Evolutionary conservation across 176 grass and related monocot species (phyloP), one percentile per base, ranked within the genome.

Genomic region (Triticum timopheevii): DNA sequence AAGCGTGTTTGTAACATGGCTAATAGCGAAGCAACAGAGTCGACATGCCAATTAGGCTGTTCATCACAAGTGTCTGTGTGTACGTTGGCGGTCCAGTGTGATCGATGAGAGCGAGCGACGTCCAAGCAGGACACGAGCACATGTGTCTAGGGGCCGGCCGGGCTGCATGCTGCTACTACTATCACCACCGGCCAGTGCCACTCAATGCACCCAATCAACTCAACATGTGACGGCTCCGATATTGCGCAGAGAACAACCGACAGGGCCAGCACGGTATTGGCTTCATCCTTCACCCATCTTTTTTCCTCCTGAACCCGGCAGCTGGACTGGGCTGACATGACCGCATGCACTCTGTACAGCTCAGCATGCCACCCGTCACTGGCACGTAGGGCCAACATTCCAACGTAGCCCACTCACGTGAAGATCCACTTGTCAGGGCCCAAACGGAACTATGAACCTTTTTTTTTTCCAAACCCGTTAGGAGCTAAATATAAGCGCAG

Each of bases 151-250:
- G 80, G 80, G 61, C 17, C 70, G 85, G 20, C 31, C 56, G 22
- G 28, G 73, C 42, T 22, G 78, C 50, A 54, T 52, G 49, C 85
- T 63, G 39, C 61, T 59, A 59, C 19, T 8, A 58, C 54, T 45
- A 59, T 59, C 54, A 59, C 54, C 19, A 22, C 19, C 54, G 19
- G 19, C 66, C 13, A 45, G 67, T 50, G 69, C 78, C 65, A 89
- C 76, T 93, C 72, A 85, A 92, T 92, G 86, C 84, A 87, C 79
- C 90, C 86, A 84, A 87, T 89, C 86, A 89, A 68, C 87, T 89
- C 80, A 82, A 93, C 95, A 92, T 90, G 95, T 95, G 95, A 95
- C 85, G 90, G 83, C 89, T 90, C 91, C 87, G 91, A 95, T 90
- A 76, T 86, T 88, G 91, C 94, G 93, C 79, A 89, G 87, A 95